Base-by-base conservation (phyloP, 148 eudicot genomes). In the Oxyria digyna region DNA sequence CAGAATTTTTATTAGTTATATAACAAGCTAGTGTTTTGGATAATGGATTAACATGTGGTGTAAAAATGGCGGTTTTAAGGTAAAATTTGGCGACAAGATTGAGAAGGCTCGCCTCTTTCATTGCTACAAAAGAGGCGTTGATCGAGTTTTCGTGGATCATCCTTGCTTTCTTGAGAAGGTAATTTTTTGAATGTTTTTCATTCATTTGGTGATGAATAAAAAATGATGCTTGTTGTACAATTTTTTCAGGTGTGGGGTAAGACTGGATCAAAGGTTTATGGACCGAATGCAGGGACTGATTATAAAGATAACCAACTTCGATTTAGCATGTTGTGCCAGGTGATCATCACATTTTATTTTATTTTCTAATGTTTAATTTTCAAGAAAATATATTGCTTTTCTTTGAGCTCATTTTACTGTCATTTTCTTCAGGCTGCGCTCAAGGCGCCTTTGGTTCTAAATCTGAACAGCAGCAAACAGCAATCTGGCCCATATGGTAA, bases 401-500 rank as follows among this genome's bases (percentile, higher is more conserved):
- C 29, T 1, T 24, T 23, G 49, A 14, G 50, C 15, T 24, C 14
- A 10, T 10, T 8, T 54, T 54, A 11, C 62, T 54, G 23, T 24
- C 31, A 54, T 54, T 24, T 6, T 59, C 20, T 59, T 71, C 78
- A 94, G 99, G 99, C 99, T 69, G 99, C 99, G 71, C 74, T 94
- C 74, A 92, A 88, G 79, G 99, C 87, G 23, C 99, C 99, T 1
- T 71, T 90, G 67, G 75, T 91, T 75, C 79, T 94, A 75, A 83
- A 88, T 73, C 84, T 94, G 18, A 82, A 76, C 81, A 81, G 73
- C 72, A 88, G 71, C 75, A 75, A 82, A 70, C 75, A 76, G 65
- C 89, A 81, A 86, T 87, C 97, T 40, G 99, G 99, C 72, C 91
- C 90, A 55, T 94, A 94, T 79, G 99, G 99, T 94, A 82, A 26